Evolutionary conservation across 345 rosid species (phyloP).

Genomic region (Boechera retrofracta): DNA sequence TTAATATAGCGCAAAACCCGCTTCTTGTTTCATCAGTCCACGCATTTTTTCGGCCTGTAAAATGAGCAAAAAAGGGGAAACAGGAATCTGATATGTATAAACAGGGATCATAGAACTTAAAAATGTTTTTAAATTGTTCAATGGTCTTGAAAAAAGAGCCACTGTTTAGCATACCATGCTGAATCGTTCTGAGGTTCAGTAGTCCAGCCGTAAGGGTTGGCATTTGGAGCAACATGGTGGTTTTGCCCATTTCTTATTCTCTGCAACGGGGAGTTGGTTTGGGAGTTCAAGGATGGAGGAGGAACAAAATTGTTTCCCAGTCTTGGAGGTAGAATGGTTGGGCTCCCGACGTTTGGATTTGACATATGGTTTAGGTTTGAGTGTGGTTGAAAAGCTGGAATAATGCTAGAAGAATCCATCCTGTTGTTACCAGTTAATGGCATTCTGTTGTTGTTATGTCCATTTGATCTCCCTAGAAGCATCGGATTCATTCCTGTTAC

Average conservation of each 20-base stretch:
- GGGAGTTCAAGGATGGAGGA: constrained; percentile 37
- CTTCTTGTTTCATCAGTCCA: constrained; percentile 39
- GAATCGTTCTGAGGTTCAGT: constrained; percentile 35
- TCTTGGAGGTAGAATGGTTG: constrained; percentile 35
- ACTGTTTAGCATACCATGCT: constrained; percentile 35
- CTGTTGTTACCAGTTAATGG: constrained; percentile 47
- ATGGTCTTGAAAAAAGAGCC: neutral
- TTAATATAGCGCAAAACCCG: neutral
- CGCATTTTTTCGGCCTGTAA: constrained; percentile 41
- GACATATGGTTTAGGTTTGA: constrained; percentile 40
- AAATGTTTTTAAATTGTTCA: neutral
- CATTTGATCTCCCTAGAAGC: constrained; percentile 61
- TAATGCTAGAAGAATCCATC: constrained; percentile 37
- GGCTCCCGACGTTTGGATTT: constrained; percentile 28
- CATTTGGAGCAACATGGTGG: constrained; percentile 32
- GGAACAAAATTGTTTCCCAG: constrained; percentile 29
- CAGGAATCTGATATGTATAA: constrained; percentile 22
- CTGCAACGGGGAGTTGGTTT: constrained; percentile 30
- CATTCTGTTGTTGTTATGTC: constrained; percentile 47
- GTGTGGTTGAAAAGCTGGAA: constrained; percentile 41
- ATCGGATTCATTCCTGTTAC: constrained; percentile 85
- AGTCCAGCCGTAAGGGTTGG: constrained; percentile 37
- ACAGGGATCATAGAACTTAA: neutral
- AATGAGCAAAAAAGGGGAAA: constrained; percentile 15
- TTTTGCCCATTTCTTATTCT: constrained; percentile 32